Evolutionary conservation across 1,284 basidiomycete species (phyloP).

Genomic region (Hymenochaete sp.): DNA sequence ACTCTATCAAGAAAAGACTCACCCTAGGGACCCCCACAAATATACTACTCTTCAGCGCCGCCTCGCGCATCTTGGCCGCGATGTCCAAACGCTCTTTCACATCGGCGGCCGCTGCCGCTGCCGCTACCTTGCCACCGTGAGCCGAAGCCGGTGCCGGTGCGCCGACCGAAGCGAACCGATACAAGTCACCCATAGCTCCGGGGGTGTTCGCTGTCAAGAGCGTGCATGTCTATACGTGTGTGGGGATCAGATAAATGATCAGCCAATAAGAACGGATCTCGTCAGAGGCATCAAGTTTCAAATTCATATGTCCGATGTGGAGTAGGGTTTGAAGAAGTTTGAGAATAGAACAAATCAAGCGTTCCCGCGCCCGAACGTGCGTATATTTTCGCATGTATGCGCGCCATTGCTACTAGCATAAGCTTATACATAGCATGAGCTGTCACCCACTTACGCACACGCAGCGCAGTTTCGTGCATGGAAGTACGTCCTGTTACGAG

Average conservation of each 20-base stretch:
- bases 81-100: constrained; percentile 51
- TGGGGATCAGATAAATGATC: constrained; percentile 3
- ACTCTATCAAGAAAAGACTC: constrained; percentile 27
- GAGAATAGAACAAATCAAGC: not conserved
- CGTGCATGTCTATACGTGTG: constrained; percentile 57
- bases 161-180: constrained; percentile 69
- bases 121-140: constrained; percentile 27
- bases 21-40: constrained; percentile 89
- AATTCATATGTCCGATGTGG: not conserved
- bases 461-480: too few relatives aligned
- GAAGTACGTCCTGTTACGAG: too few relatives aligned
- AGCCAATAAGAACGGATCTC: too few relatives aligned
- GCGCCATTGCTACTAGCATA: too few relatives aligned
- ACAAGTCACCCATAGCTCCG: constrained; percentile 69
- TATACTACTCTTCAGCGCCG: constrained; percentile 87
- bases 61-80: constrained; percentile 85
- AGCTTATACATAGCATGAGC: too few relatives aligned
- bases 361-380: too few relatives aligned
- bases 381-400: too few relatives aligned
- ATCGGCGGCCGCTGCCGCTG: constrained; percentile 31
- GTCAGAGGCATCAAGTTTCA: too few relatives aligned
- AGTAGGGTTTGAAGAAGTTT: not conserved
- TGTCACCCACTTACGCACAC: too few relatives aligned
- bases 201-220: constrained; percentile 79
- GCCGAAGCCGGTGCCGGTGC: too few relatives aligned